Evolutionary conservation across 2,329 filamentous ascomycete species (phyloP).

Genomic region (Ceratocystis harringtonii): DNA sequence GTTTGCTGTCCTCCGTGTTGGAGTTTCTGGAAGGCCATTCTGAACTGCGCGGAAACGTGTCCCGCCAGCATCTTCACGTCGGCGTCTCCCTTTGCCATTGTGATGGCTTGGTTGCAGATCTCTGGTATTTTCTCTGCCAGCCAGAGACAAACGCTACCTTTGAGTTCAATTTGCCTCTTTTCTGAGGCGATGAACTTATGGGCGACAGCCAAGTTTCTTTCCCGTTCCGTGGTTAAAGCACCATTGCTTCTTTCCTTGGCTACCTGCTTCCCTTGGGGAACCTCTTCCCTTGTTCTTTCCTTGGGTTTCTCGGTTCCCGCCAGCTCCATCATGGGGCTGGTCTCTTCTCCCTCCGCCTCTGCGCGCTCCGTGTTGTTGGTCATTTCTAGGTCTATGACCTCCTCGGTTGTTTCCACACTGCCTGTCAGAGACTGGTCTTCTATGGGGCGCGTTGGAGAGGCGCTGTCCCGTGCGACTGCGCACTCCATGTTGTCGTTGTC

Average conservation of each 20-base stretch:
- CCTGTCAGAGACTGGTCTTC: too few relatives aligned
- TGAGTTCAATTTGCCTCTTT: not conserved
- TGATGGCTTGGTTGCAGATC: not conserved
- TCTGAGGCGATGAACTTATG: not conserved
- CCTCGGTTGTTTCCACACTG: too few relatives aligned
- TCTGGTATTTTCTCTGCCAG: not conserved
- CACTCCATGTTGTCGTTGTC: too few relatives aligned
- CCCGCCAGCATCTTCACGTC: not conserved
- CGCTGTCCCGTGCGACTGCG: too few relatives aligned
- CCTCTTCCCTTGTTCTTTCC: too few relatives aligned
- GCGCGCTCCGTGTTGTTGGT: too few relatives aligned
- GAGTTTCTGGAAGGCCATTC: not conserved
- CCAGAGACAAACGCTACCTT: not conserved
- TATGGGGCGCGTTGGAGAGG: too few relatives aligned
- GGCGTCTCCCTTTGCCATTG: not conserved
- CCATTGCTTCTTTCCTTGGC: not conserved
- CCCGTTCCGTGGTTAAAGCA: not conserved
- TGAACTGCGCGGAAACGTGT: not conserved
- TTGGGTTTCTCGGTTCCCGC: too few relatives aligned
- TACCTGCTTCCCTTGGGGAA: too few relatives aligned
- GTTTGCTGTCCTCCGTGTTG: not conserved
- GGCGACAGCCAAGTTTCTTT: not conserved
- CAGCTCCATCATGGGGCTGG: too few relatives aligned
- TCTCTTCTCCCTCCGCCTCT: too few relatives aligned
- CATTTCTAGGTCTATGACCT: too few relatives aligned